A percentile compares a stretch with the other conserved stretches of the same genome.
Evolutionary conservation across 176 grass and related monocot genomes (phyloP).

Genomic region (Alopecurus myosuroides): DNA sequence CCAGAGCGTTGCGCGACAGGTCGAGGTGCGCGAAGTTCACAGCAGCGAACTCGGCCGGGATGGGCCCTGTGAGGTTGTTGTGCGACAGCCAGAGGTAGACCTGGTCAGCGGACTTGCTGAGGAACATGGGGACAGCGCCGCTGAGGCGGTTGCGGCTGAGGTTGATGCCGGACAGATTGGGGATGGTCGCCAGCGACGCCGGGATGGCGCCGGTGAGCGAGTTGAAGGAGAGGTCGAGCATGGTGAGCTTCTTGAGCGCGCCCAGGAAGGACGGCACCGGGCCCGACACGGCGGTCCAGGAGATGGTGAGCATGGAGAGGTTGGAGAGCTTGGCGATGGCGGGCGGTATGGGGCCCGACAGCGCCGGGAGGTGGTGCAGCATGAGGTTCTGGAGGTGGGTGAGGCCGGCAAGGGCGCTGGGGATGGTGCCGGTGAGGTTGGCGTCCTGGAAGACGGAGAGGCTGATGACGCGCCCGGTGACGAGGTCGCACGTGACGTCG

Average conservation of each 20-base stretch:
- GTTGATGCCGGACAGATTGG: neutral
- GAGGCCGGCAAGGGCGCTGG: conserved; percentile 31
- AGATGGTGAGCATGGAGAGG: neutral
- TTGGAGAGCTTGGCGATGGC: neutral
- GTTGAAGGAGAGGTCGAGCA: neutral
- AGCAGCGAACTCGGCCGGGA: conserved; percentile 26
- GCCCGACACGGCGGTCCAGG: neutral
- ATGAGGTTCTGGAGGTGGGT: conserved; percentile 15
- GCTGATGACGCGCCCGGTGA: conserved; percentile 22
- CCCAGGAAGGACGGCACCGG: neutral
- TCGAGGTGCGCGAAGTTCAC: conserved; percentile 13
- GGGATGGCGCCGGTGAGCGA: conserved; percentile 12
- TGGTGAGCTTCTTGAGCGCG: neutral
- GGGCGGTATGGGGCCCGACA: neutral
- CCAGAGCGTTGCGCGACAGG: conserved; percentile 55
- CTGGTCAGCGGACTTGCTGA: neutral
- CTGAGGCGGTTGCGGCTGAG: neutral
- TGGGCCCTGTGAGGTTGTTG: conserved; percentile 53
- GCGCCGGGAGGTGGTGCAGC: conserved; percentile 31
- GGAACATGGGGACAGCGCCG: neutral
- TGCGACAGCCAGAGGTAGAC: conserved; percentile 46
- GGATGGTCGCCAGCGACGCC: neutral
- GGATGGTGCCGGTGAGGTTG: conserved; percentile 26
- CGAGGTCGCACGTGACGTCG: conserved; percentile 22
- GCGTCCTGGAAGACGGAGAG: conserved; percentile 41